Base-by-base conservation (phyloP, 306 rosid genomes). In the Sicyos baderoa region DNA sequence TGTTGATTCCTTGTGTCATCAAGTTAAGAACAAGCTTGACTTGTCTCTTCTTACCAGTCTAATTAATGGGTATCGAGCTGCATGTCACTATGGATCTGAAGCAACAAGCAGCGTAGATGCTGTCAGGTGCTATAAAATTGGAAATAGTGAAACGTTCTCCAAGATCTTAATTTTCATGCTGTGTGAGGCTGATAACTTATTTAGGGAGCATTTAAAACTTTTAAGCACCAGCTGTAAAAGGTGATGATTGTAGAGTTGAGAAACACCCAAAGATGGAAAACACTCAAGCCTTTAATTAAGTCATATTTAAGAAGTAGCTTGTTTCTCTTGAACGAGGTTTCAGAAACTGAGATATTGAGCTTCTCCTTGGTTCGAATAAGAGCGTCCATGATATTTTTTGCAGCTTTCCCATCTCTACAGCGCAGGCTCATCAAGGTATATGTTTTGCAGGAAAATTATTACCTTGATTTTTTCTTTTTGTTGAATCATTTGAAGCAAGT, bases 251-350 rank as follows among this genome's bases (percentile, higher is more conserved):
- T 82, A 82, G 94, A 86, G 66, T 74, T 85, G 67, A 88, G 80
- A 79, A 90, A 82, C 74, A 57, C 82, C 44, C 16, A 80, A 73
- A 88, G 85, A 69, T 88, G 96, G 97, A 77, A 77, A 58, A 75
- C 81, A 61, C n/a, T 85, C 19, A 84, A 76, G 80, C 91, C 94
- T 0, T 80, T 81, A 70, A 56, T 93, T 56, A 93, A 89, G 78
- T 88, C 91, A 0, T 93, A 86, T 75, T 69, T 93, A 47, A 86
- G 94, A 76, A 90, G 94, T 76, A 80, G 94, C 40, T 54, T 90
- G 70, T 84, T 82, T 78, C 90, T 93, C 45, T 73, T 93, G 77
- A 90, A 86, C 72, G 94, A 86, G 74, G 78, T 83, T 65, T 81
- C 87, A 1, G 96, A 90, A 75, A 64, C 84, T 16, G 87, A 93